phyloP scores from a whole-genome alignment of 2,329 filamentous ascomycete species.

The Coniella lustricola region DNA sequence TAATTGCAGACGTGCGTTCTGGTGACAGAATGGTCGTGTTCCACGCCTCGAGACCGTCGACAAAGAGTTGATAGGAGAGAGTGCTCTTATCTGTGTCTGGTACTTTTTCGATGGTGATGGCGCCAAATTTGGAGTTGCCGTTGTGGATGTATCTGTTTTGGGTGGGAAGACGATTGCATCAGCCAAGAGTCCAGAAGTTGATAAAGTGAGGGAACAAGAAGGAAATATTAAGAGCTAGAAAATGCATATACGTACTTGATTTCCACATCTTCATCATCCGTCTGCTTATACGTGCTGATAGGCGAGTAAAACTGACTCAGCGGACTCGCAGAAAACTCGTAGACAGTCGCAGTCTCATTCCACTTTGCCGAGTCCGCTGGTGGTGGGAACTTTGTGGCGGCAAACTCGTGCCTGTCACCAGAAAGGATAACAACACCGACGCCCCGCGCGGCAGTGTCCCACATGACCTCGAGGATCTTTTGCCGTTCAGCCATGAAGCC shows the following conservation, averaged over 20 bases:
- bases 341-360: conserved; percentile 59
- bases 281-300: conserved; percentile 73
- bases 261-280: conserved; percentile 72
- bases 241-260: conserved; percentile 60
- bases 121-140: conserved; percentile 84
- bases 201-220: neutral
- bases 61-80: conserved; percentile 72
- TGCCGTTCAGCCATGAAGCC: conserved; percentile 79
- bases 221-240: neutral
- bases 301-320: conserved; percentile 93
- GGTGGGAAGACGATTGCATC: neutral
- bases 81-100: conserved; percentile 60
- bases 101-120: conserved; percentile 67
- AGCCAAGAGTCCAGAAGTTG: neutral
- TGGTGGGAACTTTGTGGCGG: conserved; percentile 72
- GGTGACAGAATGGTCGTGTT: conserved; percentile 49
- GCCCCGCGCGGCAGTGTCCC: conserved; percentile 70
- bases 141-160: conserved; percentile 70
- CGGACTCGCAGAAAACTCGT: conserved; percentile 89
- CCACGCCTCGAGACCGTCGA: conserved; percentile 78
- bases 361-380: conserved; percentile 49
- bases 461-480: conserved; percentile 81
- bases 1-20: conserved; percentile 27
- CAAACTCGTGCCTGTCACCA: conserved; percentile 95
- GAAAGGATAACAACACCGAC: conserved; percentile 77